Conservation (phyloP, 129 eudicot genomes). For the Dittrichia graveolens region DNA sequence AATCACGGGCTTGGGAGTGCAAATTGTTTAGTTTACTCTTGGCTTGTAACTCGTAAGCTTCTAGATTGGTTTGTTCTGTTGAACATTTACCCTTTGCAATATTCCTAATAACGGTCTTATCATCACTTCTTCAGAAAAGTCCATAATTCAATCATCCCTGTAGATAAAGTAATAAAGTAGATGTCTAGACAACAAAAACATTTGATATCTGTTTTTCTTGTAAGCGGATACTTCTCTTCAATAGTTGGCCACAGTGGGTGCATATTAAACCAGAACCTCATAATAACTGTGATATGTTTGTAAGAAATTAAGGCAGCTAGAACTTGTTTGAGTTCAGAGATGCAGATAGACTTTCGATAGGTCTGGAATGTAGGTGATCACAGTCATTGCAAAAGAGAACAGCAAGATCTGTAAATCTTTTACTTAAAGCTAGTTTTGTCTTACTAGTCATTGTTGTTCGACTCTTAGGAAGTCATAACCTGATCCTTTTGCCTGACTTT, state of each 20-base stretch:
- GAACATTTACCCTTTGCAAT: constrained; percentile 9
- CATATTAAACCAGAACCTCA: not conserved
- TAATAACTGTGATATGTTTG: constrained; percentile 18
- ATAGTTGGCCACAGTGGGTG: not conserved
- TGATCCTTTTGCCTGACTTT: constrained; percentile 11
- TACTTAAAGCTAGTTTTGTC: constrained; percentile 6
- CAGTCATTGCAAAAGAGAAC: not conserved
- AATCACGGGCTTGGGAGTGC: not conserved
- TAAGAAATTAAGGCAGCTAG: not conserved
- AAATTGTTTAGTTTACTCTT: not conserved
- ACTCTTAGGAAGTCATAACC: constrained; percentile 13
- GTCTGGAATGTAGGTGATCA: not conserved
- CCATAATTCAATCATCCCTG: not conserved
- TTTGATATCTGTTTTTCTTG: not conserved
- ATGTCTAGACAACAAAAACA: not conserved
- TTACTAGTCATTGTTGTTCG: not conserved
- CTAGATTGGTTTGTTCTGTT: constrained; percentile 7
- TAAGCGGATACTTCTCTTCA: not conserved
- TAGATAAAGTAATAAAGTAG: constrained; percentile 5
- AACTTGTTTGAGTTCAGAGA: constrained; percentile 7
- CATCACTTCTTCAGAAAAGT: not conserved
- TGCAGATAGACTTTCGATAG: constrained; percentile 1
- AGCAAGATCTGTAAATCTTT: not conserved
- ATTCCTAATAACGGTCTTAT: not conserved
- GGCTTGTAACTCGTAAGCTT: constrained; percentile 19